phyloP scores from a whole-genome alignment of 371 early-diverging fungal genomes.

The Rhizopus delemar region DNA sequence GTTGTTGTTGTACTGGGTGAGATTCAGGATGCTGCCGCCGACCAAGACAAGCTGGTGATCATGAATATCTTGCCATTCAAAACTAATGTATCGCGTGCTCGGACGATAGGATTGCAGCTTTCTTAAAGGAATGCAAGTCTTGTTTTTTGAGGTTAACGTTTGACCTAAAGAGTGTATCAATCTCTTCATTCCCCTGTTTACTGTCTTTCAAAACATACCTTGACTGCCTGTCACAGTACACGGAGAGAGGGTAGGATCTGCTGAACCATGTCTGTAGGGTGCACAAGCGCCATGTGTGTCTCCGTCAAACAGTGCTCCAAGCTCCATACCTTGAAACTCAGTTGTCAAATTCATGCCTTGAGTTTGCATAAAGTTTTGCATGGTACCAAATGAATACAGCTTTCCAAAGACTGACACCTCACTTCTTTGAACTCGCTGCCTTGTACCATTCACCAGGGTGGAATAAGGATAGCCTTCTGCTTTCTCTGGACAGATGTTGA shows the following conservation, averaged over 20 bases:
- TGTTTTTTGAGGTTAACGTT: not conserved
- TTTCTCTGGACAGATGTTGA: constrained; percentile 50
- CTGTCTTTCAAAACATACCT: constrained; percentile 24
- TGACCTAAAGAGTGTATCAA: constrained; percentile 9
- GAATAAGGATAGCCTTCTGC: constrained; percentile 35
- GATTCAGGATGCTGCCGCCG: constrained; percentile 25
- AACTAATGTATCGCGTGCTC: constrained; percentile 15
- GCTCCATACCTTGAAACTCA: constrained; percentile 50
- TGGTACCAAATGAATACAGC: constrained; percentile 35
- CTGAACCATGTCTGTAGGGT: constrained; percentile 23
- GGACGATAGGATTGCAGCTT: constrained; percentile 4
- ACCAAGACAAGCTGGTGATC: not conserved
- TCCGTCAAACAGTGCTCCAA: constrained; percentile 52
- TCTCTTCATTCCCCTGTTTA: not conserved
- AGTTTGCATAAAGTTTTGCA: constrained; percentile 35
- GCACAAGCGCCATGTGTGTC: constrained; percentile 43
- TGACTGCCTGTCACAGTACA: constrained; percentile 45
- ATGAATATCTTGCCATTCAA: constrained; percentile 25
- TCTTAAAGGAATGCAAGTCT: constrained; percentile 13
- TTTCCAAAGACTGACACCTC: constrained; percentile 52
- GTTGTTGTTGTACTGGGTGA: constrained; percentile 19
- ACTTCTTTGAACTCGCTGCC: constrained; percentile 23
- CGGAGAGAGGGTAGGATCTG: constrained; percentile 24
- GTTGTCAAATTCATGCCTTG: constrained; percentile 40
- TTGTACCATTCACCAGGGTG: constrained; percentile 18